Base-by-base conservation (phyloP, 2,329 filamentous ascomycete species). In the Microsporum ferrugineum region DNA sequence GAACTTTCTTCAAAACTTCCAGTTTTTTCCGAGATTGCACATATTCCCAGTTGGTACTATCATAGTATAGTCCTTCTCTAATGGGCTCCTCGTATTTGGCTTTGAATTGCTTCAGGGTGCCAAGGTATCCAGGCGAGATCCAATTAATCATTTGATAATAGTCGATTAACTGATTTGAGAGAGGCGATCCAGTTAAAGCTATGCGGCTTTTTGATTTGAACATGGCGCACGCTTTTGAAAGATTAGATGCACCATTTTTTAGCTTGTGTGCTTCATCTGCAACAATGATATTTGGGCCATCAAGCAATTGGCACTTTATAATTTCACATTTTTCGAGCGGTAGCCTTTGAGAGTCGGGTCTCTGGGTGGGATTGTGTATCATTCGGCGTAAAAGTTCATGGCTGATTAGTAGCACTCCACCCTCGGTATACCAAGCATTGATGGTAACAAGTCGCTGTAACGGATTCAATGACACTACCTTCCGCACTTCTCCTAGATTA, bases 121-220 rank as follows among this genome's bases (percentile, higher is more conserved):
- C 90, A 2, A 96, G 78, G 70, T 89, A 96, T 29, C 83, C 84
- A 0, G 88, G 88, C 1, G 89, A 86, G 58, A 94, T 84, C 89
- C 90, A 96, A 64, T 91, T 82, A 62, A 96, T 87, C 83, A 95
- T 89, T n/a, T 85, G 77, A 69, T 86, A 90, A 69, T 95, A 95
- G 67, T 96, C 91, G 33, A 82, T 77, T 0, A 96, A 84, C 58
- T 89, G 88, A 69, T 96, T 96, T 3, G 88, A 85, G 58, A 96
- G 77, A 0, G 91, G 91, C 0, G 91, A 92, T 0, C 91, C 91
- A 0, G 91, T 95, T 63, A 96, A 78, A 4, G 90, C 91, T 65
- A 96, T 88, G 8, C 91, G 84, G 63, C 81, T 86, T 60, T 77
- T 82, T 0, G 90, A 88, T 63, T 71, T 78, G 69, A 96, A 87